Percentiles rank a stretch among this genome's conserved stretches.
These are phyloP conservation scores for Halteria grandinella DNA, from an alignment of 73 alveolate species.

Conservation along the genomic window DNA sequence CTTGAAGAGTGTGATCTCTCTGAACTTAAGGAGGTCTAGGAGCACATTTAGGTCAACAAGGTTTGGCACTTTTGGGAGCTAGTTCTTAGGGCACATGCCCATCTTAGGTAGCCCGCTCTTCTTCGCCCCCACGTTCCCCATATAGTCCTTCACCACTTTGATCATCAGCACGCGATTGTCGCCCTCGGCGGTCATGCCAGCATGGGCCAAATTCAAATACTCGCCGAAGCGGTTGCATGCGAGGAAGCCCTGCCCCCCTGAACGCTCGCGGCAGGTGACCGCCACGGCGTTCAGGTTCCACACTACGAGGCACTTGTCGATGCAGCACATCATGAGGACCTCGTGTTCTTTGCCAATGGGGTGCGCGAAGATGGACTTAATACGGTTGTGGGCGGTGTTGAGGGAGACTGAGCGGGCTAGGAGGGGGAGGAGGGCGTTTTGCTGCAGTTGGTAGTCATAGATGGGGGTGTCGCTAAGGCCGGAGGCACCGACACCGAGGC, in stretches of 20 bases:
- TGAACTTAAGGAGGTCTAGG: slow-evolving; percentile 50
- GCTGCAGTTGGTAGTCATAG: slow-evolving; percentile 56
- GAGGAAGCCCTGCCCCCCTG: slow-evolving; percentile 76
- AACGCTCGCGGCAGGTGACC: slow-evolving; percentile 66
- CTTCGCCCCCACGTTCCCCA: slow-evolving; percentile 46
- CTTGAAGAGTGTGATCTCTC: slow-evolving; percentile 41
- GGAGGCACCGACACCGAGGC: slow-evolving; percentile 64
- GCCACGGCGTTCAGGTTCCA: slow-evolving; percentile 68
- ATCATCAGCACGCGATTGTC: slow-evolving; percentile 73
- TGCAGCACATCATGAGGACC: slow-evolving; percentile 70
- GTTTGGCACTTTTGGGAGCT: slow-evolving; percentile 35
- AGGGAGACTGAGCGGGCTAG: slow-evolving; percentile 64
- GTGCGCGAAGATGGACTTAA: slow-evolving; percentile 61
- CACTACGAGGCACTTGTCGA: slow-evolving; percentile 67
- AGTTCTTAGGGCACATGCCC: slow-evolving; percentile 48
- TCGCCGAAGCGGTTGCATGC: slow-evolving; percentile 64
- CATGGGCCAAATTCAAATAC: slow-evolving; percentile 58
- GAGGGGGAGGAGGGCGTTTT: slow-evolving; percentile 69
- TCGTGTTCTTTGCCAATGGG: slow-evolving; percentile 42
- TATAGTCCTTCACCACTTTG: slow-evolving; percentile 68
- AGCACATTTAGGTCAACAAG: slow-evolving; percentile 40
- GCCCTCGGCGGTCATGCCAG: slow-evolving; percentile 83
- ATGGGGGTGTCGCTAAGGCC: slow-evolving; percentile 76
- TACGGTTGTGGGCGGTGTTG: slow-evolving; percentile 47
- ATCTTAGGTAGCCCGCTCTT: slow-evolving; percentile 51